phyloP scores from a whole-genome alignment of 495 filamentous ascomycete genomes.

The Halenospora varia region DNA sequence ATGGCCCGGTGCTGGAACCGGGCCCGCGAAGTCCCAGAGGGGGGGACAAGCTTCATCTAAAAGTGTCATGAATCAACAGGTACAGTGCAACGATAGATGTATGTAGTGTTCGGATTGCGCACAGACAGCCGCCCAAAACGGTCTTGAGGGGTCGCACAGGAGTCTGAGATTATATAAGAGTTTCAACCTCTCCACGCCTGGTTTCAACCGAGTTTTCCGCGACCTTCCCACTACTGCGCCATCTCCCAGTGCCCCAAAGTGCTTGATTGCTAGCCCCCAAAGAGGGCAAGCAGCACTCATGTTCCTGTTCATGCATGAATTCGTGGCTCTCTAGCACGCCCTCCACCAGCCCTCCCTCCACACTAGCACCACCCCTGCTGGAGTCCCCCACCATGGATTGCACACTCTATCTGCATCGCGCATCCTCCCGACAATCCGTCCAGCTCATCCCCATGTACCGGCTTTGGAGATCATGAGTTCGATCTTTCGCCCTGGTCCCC shows the following conservation, averaged over 20 bases:
- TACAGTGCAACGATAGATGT: slow-evolving; percentile 22
- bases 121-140: slow-evolving; percentile 26
- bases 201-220: slow-evolving; percentile 21
- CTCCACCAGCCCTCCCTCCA: slow-evolving; percentile 16
- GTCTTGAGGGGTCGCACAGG: slow-evolving; percentile 25
- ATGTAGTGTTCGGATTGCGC: slow-evolving; percentile 22
- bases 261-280: slow-evolving; percentile 14
- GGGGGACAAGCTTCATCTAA: slow-evolving; percentile 19
- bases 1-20: too few relatives aligned
- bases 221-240: slow-evolving; percentile 1
- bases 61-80: slow-evolving; percentile 14
- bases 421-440: slow-evolving; percentile 26
- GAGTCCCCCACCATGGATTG: slow-evolving; percentile 21
- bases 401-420: slow-evolving; percentile 24
- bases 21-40: too few relatives aligned
- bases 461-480: slow-evolving; percentile 22
- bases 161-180: slow-evolving; percentile 29
- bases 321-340: slow-evolving; percentile 24
- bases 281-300: slow-evolving; percentile 16
- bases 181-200: slow-evolving; percentile 22
- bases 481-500: slow-evolving; percentile 19
- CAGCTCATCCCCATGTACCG: slow-evolving; percentile 19
- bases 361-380: slow-evolving; percentile 20
- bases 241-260: too few relatives aligned
- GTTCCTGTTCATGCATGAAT: slow-evolving; percentile 31